Evolutionary conservation across 2,329 filamentous ascomycete genomes (phyloP), one percentile per base, ranked within the genome.

Genomic region (Arthrobotrys conoides): DNA sequence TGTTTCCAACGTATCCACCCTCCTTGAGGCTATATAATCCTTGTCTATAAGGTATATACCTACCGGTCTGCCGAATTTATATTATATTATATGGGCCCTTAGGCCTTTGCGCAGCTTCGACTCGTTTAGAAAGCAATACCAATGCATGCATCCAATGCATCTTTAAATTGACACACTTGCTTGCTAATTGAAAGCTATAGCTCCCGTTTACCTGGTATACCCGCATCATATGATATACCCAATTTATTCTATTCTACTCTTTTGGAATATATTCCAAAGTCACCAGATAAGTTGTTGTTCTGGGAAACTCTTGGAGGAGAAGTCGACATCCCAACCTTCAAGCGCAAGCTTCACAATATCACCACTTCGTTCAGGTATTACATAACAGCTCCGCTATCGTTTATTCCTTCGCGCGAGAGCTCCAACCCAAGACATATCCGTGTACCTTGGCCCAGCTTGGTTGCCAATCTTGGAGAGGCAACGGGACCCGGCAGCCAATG

Each of bases 401-500:
- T 41, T 18, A 44, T 44, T 68, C 20, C 49, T 44, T 9, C 30
- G 53, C 46, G 64, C 72, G 38, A 61, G 72, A 76, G 72, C 72
- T 76, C 72, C 65, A 76, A 59, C 27, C 66, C 65, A 48, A 61
- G 65, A 55, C 33, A 49, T 12, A 20, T 24, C 41, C 49, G 38
- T 18, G 59, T 51, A 22, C 55, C 48, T 36, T 69, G 63, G 71
- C 57, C 18, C 27, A 65, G 48, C 65, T 70, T 57, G 72, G 72
- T 14, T 20, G 22, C 5, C 51, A 24, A 18, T 20, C 18, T 49
- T 41, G 53, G 65, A 57, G 27, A 46, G 55, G 38, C 38, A 24
- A 51, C 46, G 55, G 71, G 46, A 33, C 73, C 1, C 22, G 24
- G 33, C 67, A 44, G 41, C 72, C 64, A 76, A 76, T 76, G 16